Conservation (phyloP, 2,329 filamentous ascomycete species). For the Aspergillus ibericus region DNA sequence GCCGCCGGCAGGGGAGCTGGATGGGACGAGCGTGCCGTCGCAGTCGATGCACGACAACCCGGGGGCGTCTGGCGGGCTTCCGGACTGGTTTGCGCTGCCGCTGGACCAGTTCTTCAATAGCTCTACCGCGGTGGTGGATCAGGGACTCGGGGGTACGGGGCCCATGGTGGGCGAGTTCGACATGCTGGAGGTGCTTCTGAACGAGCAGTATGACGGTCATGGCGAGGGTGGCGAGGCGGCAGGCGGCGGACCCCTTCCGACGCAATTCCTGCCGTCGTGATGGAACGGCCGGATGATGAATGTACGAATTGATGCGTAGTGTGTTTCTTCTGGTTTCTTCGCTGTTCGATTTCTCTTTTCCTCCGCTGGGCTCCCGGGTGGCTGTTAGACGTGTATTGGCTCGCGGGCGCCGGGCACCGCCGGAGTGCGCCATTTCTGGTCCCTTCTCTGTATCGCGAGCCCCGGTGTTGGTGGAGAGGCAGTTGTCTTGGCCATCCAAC, state of each 20-base stretch:
- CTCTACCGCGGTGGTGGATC: slow-evolving; percentile 46
- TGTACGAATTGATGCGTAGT: neutral
- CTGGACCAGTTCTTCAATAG: slow-evolving; percentile 60
- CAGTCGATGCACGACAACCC: slow-evolving; percentile 30
- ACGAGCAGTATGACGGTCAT: slow-evolving; percentile 42
- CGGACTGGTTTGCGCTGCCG: slow-evolving; percentile 63
- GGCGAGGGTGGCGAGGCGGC: slow-evolving; percentile 21
- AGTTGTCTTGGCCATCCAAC: neutral
- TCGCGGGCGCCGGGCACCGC: neutral
- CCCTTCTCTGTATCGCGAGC: too few relatives aligned
- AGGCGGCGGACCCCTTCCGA: slow-evolving; percentile 17
- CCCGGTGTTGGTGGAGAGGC: neutral
- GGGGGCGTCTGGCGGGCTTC: slow-evolving; percentile 32
- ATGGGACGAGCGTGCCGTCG: slow-evolving; percentile 30
- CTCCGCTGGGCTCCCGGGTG: neutral
- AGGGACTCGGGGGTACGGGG: slow-evolving; percentile 60
- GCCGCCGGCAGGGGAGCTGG: slow-evolving; percentile 32
- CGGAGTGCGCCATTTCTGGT: neutral
- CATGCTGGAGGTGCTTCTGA: slow-evolving; percentile 50
- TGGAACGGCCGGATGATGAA: neutral
- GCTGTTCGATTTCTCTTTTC: neutral
- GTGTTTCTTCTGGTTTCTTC: neutral
- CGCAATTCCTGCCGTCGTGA: slow-evolving; percentile 30
- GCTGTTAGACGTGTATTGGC: neutral
- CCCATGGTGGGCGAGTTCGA: slow-evolving; percentile 60